Base-by-base conservation (phyloP, 495 filamentous ascomycete genomes). In the Daldinia vernicosa region DNA sequence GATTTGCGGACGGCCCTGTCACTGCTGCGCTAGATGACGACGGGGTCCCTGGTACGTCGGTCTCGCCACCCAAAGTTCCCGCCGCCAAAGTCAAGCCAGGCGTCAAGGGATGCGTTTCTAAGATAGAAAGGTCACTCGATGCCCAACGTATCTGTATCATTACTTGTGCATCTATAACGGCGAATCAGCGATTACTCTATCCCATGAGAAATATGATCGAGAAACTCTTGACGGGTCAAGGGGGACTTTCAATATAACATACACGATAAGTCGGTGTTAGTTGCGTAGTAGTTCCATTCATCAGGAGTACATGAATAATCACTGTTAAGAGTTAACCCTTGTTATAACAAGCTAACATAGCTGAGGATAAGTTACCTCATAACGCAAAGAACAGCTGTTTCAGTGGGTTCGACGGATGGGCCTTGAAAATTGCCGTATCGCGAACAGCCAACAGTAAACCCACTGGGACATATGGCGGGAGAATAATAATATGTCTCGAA, bases 101-200 rank as follows among this genome's bases (percentile, higher is more conserved):
- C 0, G 71, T 71, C 17, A 74, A 40, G 1, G 63, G 62, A 47
- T 67, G 71, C 14, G 71, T 74, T 45, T 70, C 67, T 14, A 67
- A 43, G 30, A 63, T 67, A 22, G 67, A 74, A 24, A 71, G 56
- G 35, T 71, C 67, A 9, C 60, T 66, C 27, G 60, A 53, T 3
- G 71, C 71, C 67, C 71, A 74, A 43, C 71, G 58, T 37, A 70
- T 70, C 43, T 70, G 50, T 45, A 70, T 74, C 62, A 63, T 67
- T 19, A 56, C 45, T 52, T 70, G 57, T 6, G 62, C 61, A 50
- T 62, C 39, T 17, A 30, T 7, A 57, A 57, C 22, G 2, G 30
- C 17, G 3, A 1, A 17, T 37, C 4, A 57, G 27, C 6, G 12
- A 32, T 19, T 19, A 12, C 26, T 47, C 22, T 47, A 47, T 47